Conservation (phyloP, 2,329 filamentous ascomycete genomes). For the Sarocladium brachiariae region DNA sequence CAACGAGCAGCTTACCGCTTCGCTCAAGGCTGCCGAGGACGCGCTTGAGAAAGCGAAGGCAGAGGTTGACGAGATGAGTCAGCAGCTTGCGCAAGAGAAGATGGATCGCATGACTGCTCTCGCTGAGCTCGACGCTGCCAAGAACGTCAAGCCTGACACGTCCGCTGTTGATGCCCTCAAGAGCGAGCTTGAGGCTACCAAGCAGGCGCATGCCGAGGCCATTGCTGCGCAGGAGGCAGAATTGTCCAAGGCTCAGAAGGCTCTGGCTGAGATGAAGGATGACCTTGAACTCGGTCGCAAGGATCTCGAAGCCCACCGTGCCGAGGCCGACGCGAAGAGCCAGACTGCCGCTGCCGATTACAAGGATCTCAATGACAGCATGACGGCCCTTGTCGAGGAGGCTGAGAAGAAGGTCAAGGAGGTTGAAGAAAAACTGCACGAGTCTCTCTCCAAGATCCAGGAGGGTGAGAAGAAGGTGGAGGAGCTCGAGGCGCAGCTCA, state of each 20-base stretch:
- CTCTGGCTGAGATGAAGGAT: slow-evolving; percentile 23
- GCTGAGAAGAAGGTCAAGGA: slow-evolving; percentile 47
- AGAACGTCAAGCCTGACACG: slow-evolving; percentile 50
- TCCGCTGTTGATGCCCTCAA: slow-evolving; percentile 46
- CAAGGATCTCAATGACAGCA: slow-evolving; percentile 55
- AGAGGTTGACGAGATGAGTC: slow-evolving; percentile 43
- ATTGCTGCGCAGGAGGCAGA: slow-evolving; percentile 28
- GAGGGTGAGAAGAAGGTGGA: slow-evolving; percentile 41
- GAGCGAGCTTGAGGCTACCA: slow-evolving; percentile 41
- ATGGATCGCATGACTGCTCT: slow-evolving; percentile 53
- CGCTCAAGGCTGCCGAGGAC: slow-evolving; percentile 32
- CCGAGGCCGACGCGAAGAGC: slow-evolving; percentile 41
- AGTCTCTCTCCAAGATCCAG: slow-evolving; percentile 33
- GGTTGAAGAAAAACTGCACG: slow-evolving; percentile 42
- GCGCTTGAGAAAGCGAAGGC: slow-evolving; percentile 37
- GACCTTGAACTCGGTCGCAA: slow-evolving; percentile 44
- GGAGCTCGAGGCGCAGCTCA: slow-evolving; percentile 47
- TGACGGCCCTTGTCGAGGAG: slow-evolving; percentile 55
- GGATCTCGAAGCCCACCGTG: slow-evolving; percentile 46
- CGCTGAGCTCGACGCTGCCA: slow-evolving; percentile 53
- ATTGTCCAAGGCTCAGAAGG: slow-evolving; percentile 29
- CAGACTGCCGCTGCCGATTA: slow-evolving; percentile 55
- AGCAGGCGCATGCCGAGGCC: slow-evolving; percentile 39
- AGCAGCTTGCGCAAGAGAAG: slow-evolving; percentile 51
- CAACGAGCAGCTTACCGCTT: slow-evolving; percentile 27